phyloP scores from a whole-genome alignment of 805 yeast species.

The Metschnikowia lunata region DNA sequence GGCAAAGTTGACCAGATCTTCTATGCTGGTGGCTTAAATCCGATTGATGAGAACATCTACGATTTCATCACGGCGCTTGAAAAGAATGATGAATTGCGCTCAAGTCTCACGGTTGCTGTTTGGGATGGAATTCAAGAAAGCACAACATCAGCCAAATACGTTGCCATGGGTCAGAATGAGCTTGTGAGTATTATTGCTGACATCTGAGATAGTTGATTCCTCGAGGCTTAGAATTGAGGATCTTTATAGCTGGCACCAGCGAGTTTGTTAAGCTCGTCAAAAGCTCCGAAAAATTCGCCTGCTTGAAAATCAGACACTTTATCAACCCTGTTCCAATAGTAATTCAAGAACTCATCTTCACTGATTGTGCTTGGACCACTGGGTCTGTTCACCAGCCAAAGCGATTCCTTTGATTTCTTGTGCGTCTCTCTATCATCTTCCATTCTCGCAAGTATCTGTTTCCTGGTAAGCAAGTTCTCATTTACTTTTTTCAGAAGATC shows the following conservation, averaged over 20 bases:
- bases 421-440: conserved; percentile 92
- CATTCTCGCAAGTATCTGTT: conserved; percentile 71
- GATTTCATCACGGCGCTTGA: conserved; percentile 46
- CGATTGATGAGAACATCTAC: conserved; percentile 66
- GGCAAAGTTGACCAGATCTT: conserved; percentile 22
- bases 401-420: conserved; percentile 74
- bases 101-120: conserved; percentile 56
- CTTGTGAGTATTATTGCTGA: conserved; percentile 48
- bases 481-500: conserved; percentile 20
- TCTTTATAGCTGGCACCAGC: conserved; percentile 52
- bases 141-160: conserved; percentile 57
- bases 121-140: conserved; percentile 39
- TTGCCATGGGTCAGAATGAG: conserved; percentile 67
- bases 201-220: conserved; percentile 1
- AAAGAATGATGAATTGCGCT: conserved; percentile 33
- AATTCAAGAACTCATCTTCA: conserved; percentile 33
- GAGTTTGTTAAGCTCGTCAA: conserved; percentile 52
- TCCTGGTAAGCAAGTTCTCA: conserved; percentile 27
- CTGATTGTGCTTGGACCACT: conserved; percentile 30
- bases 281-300: conserved; percentile 36
- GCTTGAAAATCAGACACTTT: conserved; percentile 44
- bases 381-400: conserved; percentile 65
- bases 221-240: conserved; percentile 25
- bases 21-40: conserved; percentile 62
- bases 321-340: conserved; percentile 51